Evolutionary conservation across 1,284 basidiomycete species (phyloP), one percentile per base, ranked within the genome.

Genomic region (Puccinia polysora): DNA sequence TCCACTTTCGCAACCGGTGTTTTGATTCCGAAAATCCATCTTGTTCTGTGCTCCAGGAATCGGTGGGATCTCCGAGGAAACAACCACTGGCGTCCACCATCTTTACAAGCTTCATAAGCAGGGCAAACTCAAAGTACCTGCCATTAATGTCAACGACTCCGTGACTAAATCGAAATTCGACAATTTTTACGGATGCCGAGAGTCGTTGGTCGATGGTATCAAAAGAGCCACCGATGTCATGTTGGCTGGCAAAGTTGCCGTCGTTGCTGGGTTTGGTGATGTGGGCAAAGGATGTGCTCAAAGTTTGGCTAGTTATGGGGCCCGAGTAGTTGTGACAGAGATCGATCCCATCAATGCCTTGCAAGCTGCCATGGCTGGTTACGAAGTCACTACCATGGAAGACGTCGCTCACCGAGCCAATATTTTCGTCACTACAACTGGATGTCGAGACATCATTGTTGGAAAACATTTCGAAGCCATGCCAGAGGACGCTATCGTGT

Each of bases 191-290:
- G 93, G 93, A 76, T 99, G 95, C 85, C 91, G 96, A 79, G 96
- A 99, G 84, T 99, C 95, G 64, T 90, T 99, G 77, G 96, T 99
- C 77, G 95, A 99, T 81, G 95, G 95, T 80, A 97, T 99, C 85
- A 99, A 99, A 87, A 92, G 95, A 81, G 95, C 95, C 75, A 99
- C 95, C 78, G 95, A 99, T 82, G 92, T 99, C 81, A 99, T 99
- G 95, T 88, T 98, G 81, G 96, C 96, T 78, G 95, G 95, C 74
- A 99, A 99, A 84, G 91, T 97, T 77, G 94, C 94, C 74, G 90
- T 98, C 76, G 95, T 99, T 78, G 95, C 95, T 78, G 95, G 95
- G 75, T 99, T 90, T 82, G 95, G 95, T 84, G 95, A 99, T 80
- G 95, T 99, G 78, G 95, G 95, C 78, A 99, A 99, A 84, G 95